Evolutionary conservation across 164 flowering plant genomes (phyloP), one percentile per base, ranked within the genome.

Genomic region (Amborella trichopoda): DNA sequence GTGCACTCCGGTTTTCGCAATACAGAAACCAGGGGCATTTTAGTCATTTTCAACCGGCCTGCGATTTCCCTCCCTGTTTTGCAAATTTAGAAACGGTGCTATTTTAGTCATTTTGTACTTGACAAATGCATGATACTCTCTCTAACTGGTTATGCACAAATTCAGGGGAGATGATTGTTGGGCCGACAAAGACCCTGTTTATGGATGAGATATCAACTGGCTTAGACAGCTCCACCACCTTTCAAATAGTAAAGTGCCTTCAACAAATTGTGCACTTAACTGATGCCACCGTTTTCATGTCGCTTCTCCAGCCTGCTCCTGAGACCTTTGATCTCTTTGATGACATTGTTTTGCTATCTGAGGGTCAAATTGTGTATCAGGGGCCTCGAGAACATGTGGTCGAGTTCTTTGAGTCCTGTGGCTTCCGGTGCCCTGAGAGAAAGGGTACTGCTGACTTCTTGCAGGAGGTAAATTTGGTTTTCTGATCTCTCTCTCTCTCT

Each of bases 121-220:
- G n/a, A n/a, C n/a, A n/a, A n/a, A n/a, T n/a, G n/a, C n/a, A n/a
- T n/a, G n/a, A n/a, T n/a, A n/a, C n/a, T n/a, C n/a, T n/a, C n/a
- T n/a, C n/a, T n/a, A n/a, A n/a, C n/a, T n/a, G n/a, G n/a, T n/a
- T n/a, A n/a, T n/a, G n/a, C n/a, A n/a, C n/a, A n/a, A n/a, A n/a
- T 50, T 30, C 63, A 88, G 99, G 99, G 6, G 99, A 93, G 64
- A 88, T 93, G 96, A 79, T 85, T 10, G 99, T 88, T 26, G 99
- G 99, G 17, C 99, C 99, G 3, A 75, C 96, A 3, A 93, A 85
- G 50, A 70, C 91, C 5, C 37, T 93, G 54, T 79, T 85, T 65
- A 93, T 93, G 99, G 99, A 93, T 46, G 99, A 93, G 64, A 93
- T 93, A 79, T 93, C 99, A 24, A 93, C 99, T 1, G 99, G 99